Percentiles rank a stretch among this genome's conserved stretches.
phyloP scores from a whole-genome alignment of 345 rosid genomes.

The Syzygium jambos region DNA sequence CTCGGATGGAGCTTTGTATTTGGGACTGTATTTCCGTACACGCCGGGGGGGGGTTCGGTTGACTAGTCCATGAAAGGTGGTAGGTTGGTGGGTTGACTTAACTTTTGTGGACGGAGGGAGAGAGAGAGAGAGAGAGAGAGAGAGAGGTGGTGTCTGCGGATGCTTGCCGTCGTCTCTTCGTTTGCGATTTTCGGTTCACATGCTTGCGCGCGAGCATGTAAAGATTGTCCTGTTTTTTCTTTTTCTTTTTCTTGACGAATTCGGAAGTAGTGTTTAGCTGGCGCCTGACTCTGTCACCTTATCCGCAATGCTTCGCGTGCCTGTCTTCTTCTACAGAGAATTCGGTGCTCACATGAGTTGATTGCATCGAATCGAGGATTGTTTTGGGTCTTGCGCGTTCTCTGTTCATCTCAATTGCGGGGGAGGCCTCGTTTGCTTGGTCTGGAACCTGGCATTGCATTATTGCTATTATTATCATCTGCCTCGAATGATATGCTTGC shows the following conservation, averaged over 20 bases:
- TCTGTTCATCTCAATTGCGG: neutral
- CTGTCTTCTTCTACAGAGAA: neutral
- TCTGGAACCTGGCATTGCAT: neutral
- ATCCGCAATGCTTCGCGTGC: neutral
- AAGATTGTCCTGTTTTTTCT: neutral
- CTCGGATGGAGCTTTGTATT: neutral
- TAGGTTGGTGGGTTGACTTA: constrained; percentile 86
- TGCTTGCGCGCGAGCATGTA: neutral
- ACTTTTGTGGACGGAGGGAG: neutral
- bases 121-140: neutral
- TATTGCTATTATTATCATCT: neutral
- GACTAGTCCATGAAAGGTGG: constrained; percentile 56
- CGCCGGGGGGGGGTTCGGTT: neutral
- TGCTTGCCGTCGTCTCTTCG: neutral
- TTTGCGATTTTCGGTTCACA: neutral
- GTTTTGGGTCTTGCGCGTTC: neutral
- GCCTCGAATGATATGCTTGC: neutral
- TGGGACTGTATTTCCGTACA: neutral
- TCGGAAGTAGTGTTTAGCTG: neutral
- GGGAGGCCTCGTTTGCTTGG: neutral
- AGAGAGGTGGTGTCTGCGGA: neutral
- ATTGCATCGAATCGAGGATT: neutral
- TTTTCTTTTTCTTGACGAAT: neutral
- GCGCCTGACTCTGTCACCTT: constrained; percentile 8
- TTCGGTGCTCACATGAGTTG: neutral